Conservation (phyloP, 345 rosid species). For the Citrus trifoliata region DNA sequence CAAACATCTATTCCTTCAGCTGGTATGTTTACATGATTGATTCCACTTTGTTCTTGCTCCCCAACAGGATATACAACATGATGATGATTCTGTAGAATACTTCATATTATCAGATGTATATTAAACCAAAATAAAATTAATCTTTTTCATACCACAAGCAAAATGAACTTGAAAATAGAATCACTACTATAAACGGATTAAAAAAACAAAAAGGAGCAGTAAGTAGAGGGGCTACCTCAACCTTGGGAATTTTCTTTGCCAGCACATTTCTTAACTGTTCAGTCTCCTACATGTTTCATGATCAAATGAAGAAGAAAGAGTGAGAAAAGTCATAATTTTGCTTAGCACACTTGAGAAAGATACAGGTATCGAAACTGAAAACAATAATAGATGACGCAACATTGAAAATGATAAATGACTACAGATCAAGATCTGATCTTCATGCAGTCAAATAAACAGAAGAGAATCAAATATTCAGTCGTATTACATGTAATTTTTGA, state of each 20-base stretch:
- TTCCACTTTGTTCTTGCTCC: slow-evolving; percentile 32
- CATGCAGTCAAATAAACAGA: not conserved
- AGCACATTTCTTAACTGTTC: slow-evolving; percentile 42
- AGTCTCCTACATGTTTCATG: slow-evolving; percentile 41
- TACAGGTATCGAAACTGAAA: not conserved
- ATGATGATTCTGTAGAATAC: slow-evolving; percentile 42
- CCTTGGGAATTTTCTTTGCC: slow-evolving; percentile 44
- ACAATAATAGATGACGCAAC: not conserved
- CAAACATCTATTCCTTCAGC: slow-evolving; percentile 46
- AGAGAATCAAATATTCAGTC: not conserved
- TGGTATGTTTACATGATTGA: slow-evolving; percentile 30
- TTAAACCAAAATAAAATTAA: not conserved
- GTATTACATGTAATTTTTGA: not conserved
- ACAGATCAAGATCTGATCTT: not conserved
- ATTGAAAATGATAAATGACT: slow-evolving; percentile 1
- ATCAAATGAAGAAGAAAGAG: not conserved
- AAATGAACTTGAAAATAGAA: not conserved
- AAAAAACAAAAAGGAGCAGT: not conserved
- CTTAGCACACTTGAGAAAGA: not conserved
- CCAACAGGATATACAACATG: slow-evolving; percentile 22
- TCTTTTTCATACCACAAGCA: not conserved
- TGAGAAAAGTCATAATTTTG: not conserved
- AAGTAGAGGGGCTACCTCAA: slow-evolving; percentile 38
- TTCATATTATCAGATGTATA: slow-evolving; percentile 28
- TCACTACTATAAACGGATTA: not conserved